Evolutionary conservation across 805 yeast genomes (phyloP).

Genomic region (Komagataella pastoris): DNA sequence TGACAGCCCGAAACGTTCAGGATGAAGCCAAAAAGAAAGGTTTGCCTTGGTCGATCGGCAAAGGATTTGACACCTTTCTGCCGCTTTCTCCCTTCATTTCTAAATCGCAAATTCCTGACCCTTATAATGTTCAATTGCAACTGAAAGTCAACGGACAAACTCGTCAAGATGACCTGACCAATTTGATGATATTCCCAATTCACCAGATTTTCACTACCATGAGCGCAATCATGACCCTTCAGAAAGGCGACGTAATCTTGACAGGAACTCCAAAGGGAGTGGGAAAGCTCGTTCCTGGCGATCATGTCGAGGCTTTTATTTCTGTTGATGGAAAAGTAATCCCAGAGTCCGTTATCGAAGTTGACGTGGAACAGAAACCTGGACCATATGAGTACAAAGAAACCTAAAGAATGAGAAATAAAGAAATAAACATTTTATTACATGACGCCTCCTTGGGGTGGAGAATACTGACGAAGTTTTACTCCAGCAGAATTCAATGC

Average conservation of each 20-base stretch:
- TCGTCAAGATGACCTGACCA: conserved; percentile 64
- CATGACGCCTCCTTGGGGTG: conserved; percentile 18
- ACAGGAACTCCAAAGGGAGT: conserved; percentile 99
- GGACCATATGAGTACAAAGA: conserved; percentile 47
- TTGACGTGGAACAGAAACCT: conserved; percentile 38
- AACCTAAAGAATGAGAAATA: conserved; percentile 12
- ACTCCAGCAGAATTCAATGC: conserved; percentile 71
- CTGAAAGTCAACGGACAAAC: conserved; percentile 58
- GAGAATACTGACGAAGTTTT: conserved; percentile 44
- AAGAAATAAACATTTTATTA: neutral
- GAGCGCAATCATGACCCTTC: conserved; percentile 82
- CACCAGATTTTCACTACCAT: conserved; percentile 68
- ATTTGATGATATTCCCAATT: conserved; percentile 80
- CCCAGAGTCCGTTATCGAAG: conserved; percentile 31
- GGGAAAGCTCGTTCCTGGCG: conserved; percentile 76
- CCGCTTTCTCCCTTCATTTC: conserved; percentile 75
- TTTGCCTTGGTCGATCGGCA: conserved; percentile 92
- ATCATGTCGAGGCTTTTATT: conserved; percentile 52
- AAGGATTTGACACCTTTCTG: conserved; percentile 92
- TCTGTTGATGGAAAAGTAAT: conserved; percentile 41
- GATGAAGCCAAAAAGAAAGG: conserved; percentile 90
- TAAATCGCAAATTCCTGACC: conserved; percentile 52
- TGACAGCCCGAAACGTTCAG: conserved; percentile 94
- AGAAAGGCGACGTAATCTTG: conserved; percentile 80
- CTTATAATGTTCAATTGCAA: conserved; percentile 51